Evolutionary conservation across 352 stramenopile genomes (phyloP), one percentile per base, ranked within the genome.

Genomic region (Pythium biforme): DNA sequence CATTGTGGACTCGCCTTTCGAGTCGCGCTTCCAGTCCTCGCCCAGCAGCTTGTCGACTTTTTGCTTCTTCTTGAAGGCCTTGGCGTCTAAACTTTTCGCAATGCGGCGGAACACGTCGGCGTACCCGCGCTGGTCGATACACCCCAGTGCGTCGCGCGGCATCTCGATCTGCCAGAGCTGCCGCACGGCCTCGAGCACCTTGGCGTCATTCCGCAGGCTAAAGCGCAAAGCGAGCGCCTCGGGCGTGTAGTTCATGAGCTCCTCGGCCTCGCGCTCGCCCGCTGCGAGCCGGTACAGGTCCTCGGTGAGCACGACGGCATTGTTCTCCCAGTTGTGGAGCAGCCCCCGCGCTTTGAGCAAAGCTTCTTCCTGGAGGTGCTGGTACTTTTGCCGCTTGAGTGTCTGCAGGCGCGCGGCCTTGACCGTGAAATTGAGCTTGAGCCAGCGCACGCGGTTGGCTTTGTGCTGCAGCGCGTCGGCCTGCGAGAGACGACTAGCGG

Each of bases 381-480:
- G 80, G 55, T 89, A 89, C 70, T 91, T 89, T 34, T 89, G 75
- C 19, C 73, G 52, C 72, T 91, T 89, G 53, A 86, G 70, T 3
- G 75, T 66, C 61, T 88, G 82, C 23, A 91, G 52, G 0, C 75
- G 73, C 52, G 80, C 80, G 1, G 80, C 52, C 65, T 91, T 85
- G 66, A 89, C 77, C 11, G 78, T 86, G 55, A 89, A 86, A 53
- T 89, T 89, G 68, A 89, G 80, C 47, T 89, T 86, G 49, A 91
- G 70, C 82, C 82, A 89, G 9, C 83, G 68, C 17, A 85, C 74
- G 29, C 64, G 64, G 40, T 66, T 66, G 34, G 57, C 22, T 31
- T 60, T 64, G 5, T 34, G 50, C 40, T 52, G 40, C 19, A 29
- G n/a, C 48, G 56, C 47, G 45, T 54, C 48, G 33, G 11, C 53